Evolutionary conservation across 192 early-diverging fungal genomes (phyloP).

Genomic region (Fimicolochytrium jonesii): DNA sequence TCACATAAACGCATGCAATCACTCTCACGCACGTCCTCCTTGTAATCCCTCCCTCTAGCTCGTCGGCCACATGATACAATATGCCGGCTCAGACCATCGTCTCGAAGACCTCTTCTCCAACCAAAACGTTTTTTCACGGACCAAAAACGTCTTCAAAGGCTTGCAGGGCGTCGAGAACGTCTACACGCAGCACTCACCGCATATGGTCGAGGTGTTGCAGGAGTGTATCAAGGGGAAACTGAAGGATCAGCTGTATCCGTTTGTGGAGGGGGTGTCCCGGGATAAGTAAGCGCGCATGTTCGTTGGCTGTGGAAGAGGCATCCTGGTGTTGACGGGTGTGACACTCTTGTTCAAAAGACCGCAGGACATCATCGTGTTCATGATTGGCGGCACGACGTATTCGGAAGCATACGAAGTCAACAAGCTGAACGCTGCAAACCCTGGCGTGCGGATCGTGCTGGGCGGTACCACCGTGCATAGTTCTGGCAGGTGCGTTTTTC

Average conservation of each 20-base stretch:
- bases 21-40: neutral
- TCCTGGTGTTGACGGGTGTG: no score
- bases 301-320: neutral
- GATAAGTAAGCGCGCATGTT: constrained; percentile 41
- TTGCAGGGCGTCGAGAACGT: constrained; percentile 97
- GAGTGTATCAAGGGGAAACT: constrained; percentile 74
- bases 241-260: constrained; percentile 74
- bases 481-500: constrained; percentile 50
- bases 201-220: constrained; percentile 76
- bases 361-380: constrained; percentile 94
- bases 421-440: constrained; percentile 72
- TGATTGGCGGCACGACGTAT: constrained; percentile 92
- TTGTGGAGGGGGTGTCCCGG: constrained; percentile 58
- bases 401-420: constrained; percentile 86
- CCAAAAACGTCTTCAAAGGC: constrained; percentile 88
- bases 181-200: constrained; percentile 92
- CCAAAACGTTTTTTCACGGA: constrained; percentile 77
- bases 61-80: constrained; percentile 68
- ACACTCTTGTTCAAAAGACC: constrained; percentile 62
- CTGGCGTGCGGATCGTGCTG: constrained; percentile 77
- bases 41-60: constrained; percentile 33
- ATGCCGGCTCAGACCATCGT: constrained; percentile 71
- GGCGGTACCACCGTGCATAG: constrained; percentile 93
- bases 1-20: constrained; percentile 10
- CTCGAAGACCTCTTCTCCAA: constrained; percentile 89